Conservation (phyloP, 2,329 filamentous ascomycete genomes). For the Calonectria montana region DNA sequence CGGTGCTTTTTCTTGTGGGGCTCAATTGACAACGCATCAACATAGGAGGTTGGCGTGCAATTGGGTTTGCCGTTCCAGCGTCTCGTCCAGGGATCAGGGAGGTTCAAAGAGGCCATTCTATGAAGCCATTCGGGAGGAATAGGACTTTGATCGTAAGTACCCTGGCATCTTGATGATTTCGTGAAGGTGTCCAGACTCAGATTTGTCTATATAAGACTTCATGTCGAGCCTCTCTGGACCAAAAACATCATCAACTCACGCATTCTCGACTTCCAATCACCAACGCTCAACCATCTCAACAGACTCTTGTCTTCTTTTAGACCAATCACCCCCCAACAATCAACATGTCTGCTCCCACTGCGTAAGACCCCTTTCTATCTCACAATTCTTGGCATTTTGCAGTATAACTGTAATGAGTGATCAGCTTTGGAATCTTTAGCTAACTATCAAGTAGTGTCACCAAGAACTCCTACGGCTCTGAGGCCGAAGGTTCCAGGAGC, state of each 20-base stretch:
- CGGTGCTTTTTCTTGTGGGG: conserved; percentile 17
- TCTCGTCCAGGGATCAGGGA: conserved; percentile 22
- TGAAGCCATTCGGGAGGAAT: conserved; percentile 20
- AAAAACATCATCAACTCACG: conserved; percentile 35
- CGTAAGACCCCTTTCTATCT: conserved; percentile 32
- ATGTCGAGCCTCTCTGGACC: conserved; percentile 13
- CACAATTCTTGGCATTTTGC: background rate
- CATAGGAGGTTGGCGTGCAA: conserved; percentile 11
- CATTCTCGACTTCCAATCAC: conserved; percentile 38
- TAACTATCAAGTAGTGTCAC: conserved; percentile 33
- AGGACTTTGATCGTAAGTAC: conserved; percentile 10
- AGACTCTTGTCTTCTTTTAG: conserved; percentile 27
- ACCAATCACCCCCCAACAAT: conserved; percentile 27
- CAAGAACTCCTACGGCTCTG: conserved; percentile 44
- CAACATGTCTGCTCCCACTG: conserved; percentile 42
- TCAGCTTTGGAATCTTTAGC: background rate
- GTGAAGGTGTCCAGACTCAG: background rate
- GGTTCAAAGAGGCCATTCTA: background rate
- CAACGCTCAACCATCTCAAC: conserved; percentile 27
- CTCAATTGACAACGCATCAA: conserved; percentile 23
- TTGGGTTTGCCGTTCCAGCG: conserved; percentile 5
- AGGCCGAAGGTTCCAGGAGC: conserved; percentile 40
- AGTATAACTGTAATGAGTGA: conserved; percentile 9
- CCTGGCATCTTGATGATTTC: background rate
- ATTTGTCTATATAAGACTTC: conserved; percentile 41